These are phyloP conservation scores for Hanseniaspora guilliermondii DNA, from an alignment of 805 yeast species.

Conservation along the genomic window DNA sequence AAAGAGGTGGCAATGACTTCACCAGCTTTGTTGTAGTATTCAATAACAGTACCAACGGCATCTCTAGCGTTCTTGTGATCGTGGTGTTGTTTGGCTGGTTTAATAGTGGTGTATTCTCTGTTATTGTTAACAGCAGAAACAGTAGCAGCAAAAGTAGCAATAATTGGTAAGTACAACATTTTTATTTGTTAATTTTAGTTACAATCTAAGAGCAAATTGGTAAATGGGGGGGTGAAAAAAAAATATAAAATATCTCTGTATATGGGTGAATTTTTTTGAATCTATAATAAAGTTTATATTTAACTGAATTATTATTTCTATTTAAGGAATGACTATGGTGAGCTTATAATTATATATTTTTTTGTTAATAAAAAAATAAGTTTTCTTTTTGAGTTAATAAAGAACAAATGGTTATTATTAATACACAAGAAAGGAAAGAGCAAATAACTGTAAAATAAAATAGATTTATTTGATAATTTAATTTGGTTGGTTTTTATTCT, in stretches of 20 bases:
- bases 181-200: background rate
- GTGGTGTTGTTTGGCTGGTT: constrained; percentile 20
- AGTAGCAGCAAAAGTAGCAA: constrained; percentile 18
- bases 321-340: constrained; percentile 12
- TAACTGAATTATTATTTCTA: background rate
- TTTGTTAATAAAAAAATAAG: background rate
- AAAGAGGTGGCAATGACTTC: constrained; percentile 20
- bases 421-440: no score
- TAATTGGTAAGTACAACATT: constrained; percentile 12
- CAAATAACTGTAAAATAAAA: no score
- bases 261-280: background rate
- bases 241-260: background rate
- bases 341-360: background rate
- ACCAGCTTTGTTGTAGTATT: constrained; percentile 25
- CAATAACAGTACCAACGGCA: constrained; percentile 21
- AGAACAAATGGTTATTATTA: background rate
- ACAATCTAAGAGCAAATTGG: background rate
- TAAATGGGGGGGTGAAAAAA: background rate
- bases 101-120: constrained; percentile 20
- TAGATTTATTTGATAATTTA: no score
- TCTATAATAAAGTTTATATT: background rate
- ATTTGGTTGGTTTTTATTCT: background rate
- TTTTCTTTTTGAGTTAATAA: background rate
- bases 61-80: constrained; percentile 23
- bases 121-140: constrained; percentile 22